Evolutionary conservation across 305 asterid species (phyloP).

Genomic region (Salvia sclarea): DNA sequence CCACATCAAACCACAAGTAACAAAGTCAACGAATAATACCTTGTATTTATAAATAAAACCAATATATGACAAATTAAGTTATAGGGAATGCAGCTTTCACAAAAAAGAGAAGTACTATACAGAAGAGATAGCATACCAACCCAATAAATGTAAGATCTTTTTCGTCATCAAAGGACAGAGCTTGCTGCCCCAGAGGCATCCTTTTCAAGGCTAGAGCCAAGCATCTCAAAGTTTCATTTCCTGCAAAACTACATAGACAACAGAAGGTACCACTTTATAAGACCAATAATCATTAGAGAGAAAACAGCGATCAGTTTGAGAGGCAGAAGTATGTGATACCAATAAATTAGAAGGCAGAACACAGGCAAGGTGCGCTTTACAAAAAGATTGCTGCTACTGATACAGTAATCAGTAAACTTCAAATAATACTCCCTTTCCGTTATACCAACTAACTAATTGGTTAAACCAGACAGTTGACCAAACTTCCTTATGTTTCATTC

Average conservation of each 20-base stretch:
- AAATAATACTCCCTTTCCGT: constrained; percentile 8
- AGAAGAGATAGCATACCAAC: constrained; percentile 96
- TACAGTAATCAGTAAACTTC: constrained; percentile 16
- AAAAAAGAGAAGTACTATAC: constrained; percentile 30
- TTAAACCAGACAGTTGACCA: background rate
- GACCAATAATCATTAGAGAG: constrained; percentile 26
- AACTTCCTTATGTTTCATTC: background rate
- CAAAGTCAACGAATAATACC: constrained; percentile 14
- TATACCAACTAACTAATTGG: background rate
- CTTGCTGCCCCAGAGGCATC: constrained; percentile 87
- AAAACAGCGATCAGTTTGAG: background rate
- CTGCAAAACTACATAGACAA: constrained; percentile 77
- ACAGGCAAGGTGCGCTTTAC: background rate
- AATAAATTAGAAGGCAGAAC: constrained; percentile 7
- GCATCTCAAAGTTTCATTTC: constrained; percentile 94
- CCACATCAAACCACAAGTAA: constrained; percentile 20
- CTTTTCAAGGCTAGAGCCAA: constrained; percentile 91
- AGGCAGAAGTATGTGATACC: constrained; percentile 14
- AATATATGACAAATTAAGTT: constrained; percentile 27
- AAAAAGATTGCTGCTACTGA: constrained; percentile 14
- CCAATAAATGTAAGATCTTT: constrained; percentile 98
- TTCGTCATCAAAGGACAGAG: constrained; percentile 85
- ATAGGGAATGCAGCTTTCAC: constrained; percentile 9
- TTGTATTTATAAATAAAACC: constrained; percentile 8
- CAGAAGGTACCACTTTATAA: constrained; percentile 24